Conservation (phyloP, 2,329 filamentous ascomycete species). For the Penicillium brevicompactum region DNA sequence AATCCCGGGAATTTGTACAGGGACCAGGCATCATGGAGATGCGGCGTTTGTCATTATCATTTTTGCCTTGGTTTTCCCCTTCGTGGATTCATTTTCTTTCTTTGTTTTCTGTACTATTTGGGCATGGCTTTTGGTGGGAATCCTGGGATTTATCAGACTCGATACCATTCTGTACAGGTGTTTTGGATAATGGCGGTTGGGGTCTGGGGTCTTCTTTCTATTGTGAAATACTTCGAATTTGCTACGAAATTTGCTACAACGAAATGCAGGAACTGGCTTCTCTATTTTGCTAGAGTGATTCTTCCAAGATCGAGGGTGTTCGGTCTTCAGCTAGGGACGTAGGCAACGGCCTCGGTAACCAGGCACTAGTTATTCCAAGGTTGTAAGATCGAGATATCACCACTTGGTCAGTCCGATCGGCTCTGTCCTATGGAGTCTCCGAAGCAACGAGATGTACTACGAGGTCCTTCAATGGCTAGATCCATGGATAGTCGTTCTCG, state of each 20-base stretch:
- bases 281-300: neutral
- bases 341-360: too few relatives aligned
- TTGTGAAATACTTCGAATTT: conserved; percentile 17
- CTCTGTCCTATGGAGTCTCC: too few relatives aligned
- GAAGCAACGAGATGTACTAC: too few relatives aligned
- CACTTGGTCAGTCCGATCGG: too few relatives aligned
- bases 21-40: conserved; percentile 24
- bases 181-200: conserved; percentile 24
- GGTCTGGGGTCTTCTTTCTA: conserved; percentile 9
- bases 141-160: conserved; percentile 30
- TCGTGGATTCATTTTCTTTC: conserved; percentile 12
- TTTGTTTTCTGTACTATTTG: conserved; percentile 26
- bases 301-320: neutral
- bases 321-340: too few relatives aligned
- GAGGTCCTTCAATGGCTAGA: too few relatives aligned
- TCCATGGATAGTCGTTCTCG: too few relatives aligned
- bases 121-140: conserved; percentile 23
- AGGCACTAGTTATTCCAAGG: too few relatives aligned
- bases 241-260: conserved; percentile 5
- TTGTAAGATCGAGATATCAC: too few relatives aligned
- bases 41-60: conserved; percentile 25
- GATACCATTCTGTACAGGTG: conserved; percentile 41
- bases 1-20: conserved; percentile 28
- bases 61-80: conserved; percentile 15
- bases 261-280: conserved; percentile 18